Base-by-base conservation (phyloP, 1,139 yeast genomes). In the Trichomonascaceae sp. region DNA sequence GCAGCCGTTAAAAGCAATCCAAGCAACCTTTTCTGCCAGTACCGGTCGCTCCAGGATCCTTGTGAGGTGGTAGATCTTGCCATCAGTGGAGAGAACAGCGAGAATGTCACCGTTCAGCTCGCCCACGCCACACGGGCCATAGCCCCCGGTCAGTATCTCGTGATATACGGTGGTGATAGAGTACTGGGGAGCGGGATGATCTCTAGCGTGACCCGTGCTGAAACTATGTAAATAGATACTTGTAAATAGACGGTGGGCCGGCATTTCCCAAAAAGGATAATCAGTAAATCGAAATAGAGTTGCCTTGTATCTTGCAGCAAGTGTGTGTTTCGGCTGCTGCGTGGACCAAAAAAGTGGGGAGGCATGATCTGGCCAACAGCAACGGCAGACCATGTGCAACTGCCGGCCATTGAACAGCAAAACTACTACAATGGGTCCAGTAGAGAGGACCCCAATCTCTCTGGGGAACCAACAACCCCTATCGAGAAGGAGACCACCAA, bases 81-180 rank as follows among this genome's bases (percentile, higher is more conserved):
- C 2, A 54, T 66, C 4, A 42, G 33, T 5, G 39, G 46, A 1
- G 31, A 56, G 2, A 45, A 47, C 8, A 20, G 9, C 11, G 23
- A 20, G 11, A 30, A 22, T 14, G 38, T 50, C 6, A 28, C 39
- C 13, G 54, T 78, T 17, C 48, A 44, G 16, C 58, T 80, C 26
- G 42, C 42, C 1, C 56, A 62, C 3, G 54, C 59, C 23, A 74
- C 71, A 26, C 59, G 87, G 33, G 95, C 94, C 0, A 71, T 89
- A 51, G 89, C 96, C 0, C 84, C 92, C 0, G 98, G 97, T 0
- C 98, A 89, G 52, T 76, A 71, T 44, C 59, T 85, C 16, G 93
- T 82, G 1, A 52, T 87, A 8, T 89, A 87, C 53, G 60, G 66
- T 29, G 71, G 67, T 2, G 76, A 74, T 34, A 60, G 72, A 37